Conservation (phyloP, 441 rosid genomes). For the Gossypium lobatum region DNA sequence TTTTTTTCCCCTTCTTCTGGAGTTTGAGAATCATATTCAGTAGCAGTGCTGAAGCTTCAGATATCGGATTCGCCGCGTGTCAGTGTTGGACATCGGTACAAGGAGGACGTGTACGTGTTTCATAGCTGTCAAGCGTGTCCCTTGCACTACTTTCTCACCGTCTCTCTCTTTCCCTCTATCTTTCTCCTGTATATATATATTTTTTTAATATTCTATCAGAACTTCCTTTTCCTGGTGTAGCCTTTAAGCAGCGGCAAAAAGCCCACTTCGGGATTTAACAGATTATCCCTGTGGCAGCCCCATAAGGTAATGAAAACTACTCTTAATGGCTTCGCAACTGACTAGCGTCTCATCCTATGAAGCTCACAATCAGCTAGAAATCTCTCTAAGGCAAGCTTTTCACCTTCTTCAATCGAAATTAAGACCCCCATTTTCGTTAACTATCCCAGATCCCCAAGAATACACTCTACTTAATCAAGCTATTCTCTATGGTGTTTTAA, state of each 20-base stretch:
- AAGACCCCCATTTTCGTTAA: constrained; percentile 55
- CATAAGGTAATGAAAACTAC: constrained; percentile 2
- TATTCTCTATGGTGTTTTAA: constrained; percentile 52
- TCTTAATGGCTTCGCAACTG: constrained; percentile 34
- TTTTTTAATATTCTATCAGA: neutral
- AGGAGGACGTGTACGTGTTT: too few relatives aligned
- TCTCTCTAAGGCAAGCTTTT: constrained; percentile 55
- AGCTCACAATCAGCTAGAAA: constrained; percentile 45
- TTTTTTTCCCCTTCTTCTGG: too few relatives aligned
- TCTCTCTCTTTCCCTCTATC: neutral
- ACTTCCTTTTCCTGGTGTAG: neutral
- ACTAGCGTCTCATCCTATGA: constrained; percentile 30
- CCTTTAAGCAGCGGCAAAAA: neutral
- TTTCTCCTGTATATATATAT: neutral
- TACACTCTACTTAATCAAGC: constrained; percentile 55
- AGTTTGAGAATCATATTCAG: too few relatives aligned
- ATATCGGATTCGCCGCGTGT: too few relatives aligned
- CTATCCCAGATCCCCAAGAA: constrained; percentile 45
- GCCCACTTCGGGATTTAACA: neutral
- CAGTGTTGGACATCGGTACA: too few relatives aligned
- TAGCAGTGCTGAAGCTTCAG: too few relatives aligned
- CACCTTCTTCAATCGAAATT: constrained; percentile 34
- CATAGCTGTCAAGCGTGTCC: neutral
- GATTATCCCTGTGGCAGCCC: neutral
- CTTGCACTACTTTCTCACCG: neutral